Evolutionary conservation across 1,284 basidiomycete genomes (phyloP).

Genomic region (Pisolithus thermaeus): DNA sequence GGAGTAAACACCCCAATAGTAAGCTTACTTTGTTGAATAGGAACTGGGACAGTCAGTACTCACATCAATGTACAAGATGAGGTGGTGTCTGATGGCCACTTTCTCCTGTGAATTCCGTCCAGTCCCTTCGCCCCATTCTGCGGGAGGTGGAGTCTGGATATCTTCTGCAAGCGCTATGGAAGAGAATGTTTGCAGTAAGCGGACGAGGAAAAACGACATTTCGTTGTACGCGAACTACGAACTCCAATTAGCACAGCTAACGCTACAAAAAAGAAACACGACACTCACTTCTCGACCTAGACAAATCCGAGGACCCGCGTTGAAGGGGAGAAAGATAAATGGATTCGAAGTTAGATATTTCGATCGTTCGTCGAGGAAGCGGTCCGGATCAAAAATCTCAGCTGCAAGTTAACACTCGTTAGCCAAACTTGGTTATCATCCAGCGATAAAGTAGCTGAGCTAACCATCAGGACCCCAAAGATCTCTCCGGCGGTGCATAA

Average conservation of each 20-base stretch:
- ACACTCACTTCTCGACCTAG: conserved; percentile 38
- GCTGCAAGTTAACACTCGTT: conserved; percentile 18
- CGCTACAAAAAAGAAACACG: neutral
- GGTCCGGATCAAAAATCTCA: conserved; percentile 43
- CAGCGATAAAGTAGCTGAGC: conserved; percentile 30
- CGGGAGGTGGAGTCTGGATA: conserved; percentile 24
- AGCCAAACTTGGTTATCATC: neutral
- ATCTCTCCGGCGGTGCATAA: conserved; percentile 33
- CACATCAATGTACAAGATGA: conserved; percentile 45
- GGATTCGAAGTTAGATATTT: conserved; percentile 27
- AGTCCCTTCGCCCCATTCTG: conserved; percentile 19
- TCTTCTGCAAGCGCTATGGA: conserved; percentile 27
- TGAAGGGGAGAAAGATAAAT: conserved; percentile 46
- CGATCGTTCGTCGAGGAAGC: conserved; percentile 39
- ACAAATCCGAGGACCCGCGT: conserved; percentile 44
- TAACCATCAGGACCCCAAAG: conserved; percentile 33
- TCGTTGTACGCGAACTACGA: conserved; percentile 39
- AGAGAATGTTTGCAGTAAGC: conserved; percentile 34
- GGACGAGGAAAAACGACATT: conserved; percentile 34
- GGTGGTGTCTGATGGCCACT: conserved; percentile 30
- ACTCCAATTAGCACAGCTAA: neutral
- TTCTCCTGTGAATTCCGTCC: conserved; percentile 26
- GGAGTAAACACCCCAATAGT: too few species aligned
- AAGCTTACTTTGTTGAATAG: too few species aligned
- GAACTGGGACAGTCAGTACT: neutral